Conservation (phyloP, 2,329 filamentous ascomycete species). For the Xylariales sp. region DNA sequence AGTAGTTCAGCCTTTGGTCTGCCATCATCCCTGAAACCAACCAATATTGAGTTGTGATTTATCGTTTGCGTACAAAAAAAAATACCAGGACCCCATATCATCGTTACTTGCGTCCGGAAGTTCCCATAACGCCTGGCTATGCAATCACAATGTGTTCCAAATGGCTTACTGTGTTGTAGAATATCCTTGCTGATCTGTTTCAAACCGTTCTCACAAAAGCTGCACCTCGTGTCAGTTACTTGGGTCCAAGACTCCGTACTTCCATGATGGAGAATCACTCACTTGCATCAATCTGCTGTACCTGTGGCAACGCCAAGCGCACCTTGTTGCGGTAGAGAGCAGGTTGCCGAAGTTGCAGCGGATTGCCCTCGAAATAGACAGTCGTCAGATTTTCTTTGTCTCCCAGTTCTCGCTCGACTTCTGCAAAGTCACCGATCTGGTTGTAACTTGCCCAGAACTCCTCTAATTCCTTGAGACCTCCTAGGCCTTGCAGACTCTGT, state of each 20-base stretch:
- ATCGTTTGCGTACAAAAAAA: too few species aligned
- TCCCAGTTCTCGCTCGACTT: constrained; percentile 72
- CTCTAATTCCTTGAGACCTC: constrained; percentile 66
- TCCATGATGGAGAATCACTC: too few species aligned
- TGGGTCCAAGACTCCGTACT: too few species aligned
- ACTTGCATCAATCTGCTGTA: constrained; percentile 97
- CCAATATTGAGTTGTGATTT: too few species aligned
- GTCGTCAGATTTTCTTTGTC: constrained; percentile 80
- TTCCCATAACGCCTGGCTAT: constrained; percentile 25
- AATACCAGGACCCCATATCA: too few species aligned
- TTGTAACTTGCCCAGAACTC: constrained; percentile 97
- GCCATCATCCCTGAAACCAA: too few species aligned
- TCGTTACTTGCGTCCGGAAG: too few species aligned
- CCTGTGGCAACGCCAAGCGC: constrained; percentile 76
- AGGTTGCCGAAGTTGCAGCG: constrained; percentile 73
- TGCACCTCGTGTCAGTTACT: constrained; percentile 9
- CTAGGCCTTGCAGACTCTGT: constrained; percentile 67
- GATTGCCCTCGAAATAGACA: constrained; percentile 96
- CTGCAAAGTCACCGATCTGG: constrained; percentile 70
- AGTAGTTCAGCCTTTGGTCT: too few species aligned
- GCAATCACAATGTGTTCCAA: constrained; percentile 10
- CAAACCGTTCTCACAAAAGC: constrained; percentile 22
- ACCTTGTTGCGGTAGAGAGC: constrained; percentile 94
- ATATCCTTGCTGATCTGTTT: background rate
- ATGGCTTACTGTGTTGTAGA: constrained; percentile 9